Evolutionary conservation across 2,329 filamentous ascomycete species (phyloP), one percentile per base, ranked within the genome.

Genomic region (Talaromyces atroroseus): DNA sequence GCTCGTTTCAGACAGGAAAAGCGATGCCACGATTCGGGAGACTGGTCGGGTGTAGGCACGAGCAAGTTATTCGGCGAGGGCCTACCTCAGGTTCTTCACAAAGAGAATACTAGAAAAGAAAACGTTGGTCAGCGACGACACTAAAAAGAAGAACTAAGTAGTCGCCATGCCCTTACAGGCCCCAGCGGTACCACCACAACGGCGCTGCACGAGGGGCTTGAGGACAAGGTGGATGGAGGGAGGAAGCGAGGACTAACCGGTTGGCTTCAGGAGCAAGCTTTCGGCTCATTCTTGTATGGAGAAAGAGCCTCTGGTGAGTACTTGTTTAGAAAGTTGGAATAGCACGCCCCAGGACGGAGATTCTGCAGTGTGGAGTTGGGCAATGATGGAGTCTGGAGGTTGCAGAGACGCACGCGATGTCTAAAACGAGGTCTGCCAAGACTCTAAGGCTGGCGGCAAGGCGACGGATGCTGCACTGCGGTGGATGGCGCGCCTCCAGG

Each of bases 191-290:
- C 5, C 26, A 29, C n/a, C n/a, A n/a, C n/a, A n/a, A n/a, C 7
- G 24, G 24, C 29, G 18, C 23, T 29, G 38, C 61, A 60, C 62
- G 36, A 47, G n/a, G 49, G 44, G 26, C 6, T 34, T 29, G 49
- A 47, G 54, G 26, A 40, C 42, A 36, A 26, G 24, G 47, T 54
- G n/a, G 21, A 48, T 59, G 61, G 23, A 38, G 63, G 60, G 63
- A 59, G 60, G 54, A 58, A n/a, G n/a, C n/a, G n/a, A 58, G 45
- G 59, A 80, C 87, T 72, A 80, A 95, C 91, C 91, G 88, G 83
- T 97, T 97, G 81, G 96, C 92, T 89, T 99, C 94, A 79, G 94
- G 92, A 80, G 92, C 92, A 83, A 97, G 88, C 85, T 96, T 97
- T 62, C 71, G 71, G 70, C 71, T 74, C 71, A 74, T 74, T 68